These are phyloP conservation scores for Atkinsonella hypoxylon DNA, from an alignment of 2,329 filamentous ascomycete species.

Conservation along the genomic window DNA sequence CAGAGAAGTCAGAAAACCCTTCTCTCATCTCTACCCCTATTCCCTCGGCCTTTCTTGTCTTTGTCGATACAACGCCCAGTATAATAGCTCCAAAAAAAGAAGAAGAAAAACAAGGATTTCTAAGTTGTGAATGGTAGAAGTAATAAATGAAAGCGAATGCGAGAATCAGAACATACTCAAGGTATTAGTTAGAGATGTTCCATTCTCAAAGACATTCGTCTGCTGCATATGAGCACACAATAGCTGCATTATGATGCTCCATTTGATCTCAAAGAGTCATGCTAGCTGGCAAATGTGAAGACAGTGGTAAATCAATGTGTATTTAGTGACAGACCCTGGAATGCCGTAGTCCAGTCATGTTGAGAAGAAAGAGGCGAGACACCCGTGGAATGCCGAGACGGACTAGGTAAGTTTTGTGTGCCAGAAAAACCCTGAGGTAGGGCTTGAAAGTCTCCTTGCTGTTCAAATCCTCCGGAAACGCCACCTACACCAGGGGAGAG, in stretches of 20 bases:
- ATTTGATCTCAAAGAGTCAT: no score
- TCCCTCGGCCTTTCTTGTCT: constrained; percentile 9
- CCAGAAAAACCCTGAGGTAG: constrained; percentile 36
- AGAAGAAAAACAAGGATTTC: constrained; percentile 6
- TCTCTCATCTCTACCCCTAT: constrained; percentile 8
- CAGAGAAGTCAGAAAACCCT: constrained; percentile 13
- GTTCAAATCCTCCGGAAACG: constrained; percentile 20
- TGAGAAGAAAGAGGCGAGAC: constrained; percentile 30
- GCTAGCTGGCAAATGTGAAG: background rate
- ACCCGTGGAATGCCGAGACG: constrained; percentile 24
- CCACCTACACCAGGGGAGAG: constrained; percentile 18
- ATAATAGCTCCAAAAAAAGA: background rate
- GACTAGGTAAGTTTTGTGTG: constrained; percentile 24
- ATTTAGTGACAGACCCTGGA: constrained; percentile 63
- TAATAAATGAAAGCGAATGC: background rate
- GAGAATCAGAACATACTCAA: background rate
- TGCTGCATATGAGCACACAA: background rate
- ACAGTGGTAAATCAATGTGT: constrained; percentile 31
- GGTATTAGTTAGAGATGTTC: background rate
- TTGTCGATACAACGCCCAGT: constrained; percentile 2
- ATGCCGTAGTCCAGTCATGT: constrained; percentile 50
- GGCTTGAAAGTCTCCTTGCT: constrained; percentile 31
- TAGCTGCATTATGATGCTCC: background rate
- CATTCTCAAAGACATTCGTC: background rate
- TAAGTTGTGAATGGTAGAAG: constrained; percentile 1